A percentile compares a stretch with the other conserved stretches of the same genome.
These are phyloP conservation scores for Cryptococcus sp. DNA, from an alignment of 1,284 basidiomycete genomes.

Conservation along the genomic window DNA sequence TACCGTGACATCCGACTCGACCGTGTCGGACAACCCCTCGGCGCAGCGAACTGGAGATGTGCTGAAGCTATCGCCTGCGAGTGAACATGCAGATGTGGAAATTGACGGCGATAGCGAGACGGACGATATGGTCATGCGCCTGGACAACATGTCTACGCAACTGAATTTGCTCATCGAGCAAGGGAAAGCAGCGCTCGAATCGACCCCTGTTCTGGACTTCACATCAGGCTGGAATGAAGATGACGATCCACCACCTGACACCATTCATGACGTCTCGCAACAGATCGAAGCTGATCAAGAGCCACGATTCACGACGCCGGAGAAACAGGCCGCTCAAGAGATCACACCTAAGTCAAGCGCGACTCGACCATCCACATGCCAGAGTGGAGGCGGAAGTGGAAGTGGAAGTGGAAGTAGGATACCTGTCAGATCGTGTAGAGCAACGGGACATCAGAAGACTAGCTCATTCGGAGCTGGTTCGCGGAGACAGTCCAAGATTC, in stretches of 20 bases:
- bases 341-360: too few relatives aligned
- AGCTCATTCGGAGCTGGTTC: too few relatives aligned
- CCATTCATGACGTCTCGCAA: too few relatives aligned
- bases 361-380: background rate
- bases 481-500: background rate
- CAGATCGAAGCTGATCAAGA: too few relatives aligned
- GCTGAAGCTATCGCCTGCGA: background rate
- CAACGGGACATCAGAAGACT: too few relatives aligned
- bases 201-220: background rate
- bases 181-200: conserved; percentile 17
- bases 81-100: background rate
- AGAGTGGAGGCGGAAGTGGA: conserved; percentile 1
- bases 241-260: too few relatives aligned
- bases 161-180: conserved; percentile 12
- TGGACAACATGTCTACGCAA: conserved; percentile 16
- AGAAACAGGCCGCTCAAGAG: too few relatives aligned
- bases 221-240: background rate
- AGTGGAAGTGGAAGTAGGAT: conserved; percentile 4
- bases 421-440: background rate
- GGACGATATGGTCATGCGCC: conserved; percentile 10
- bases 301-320: too few relatives aligned
- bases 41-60: too few relatives aligned
- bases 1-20: too few relatives aligned
- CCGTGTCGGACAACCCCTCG: too few relatives aligned
- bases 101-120: conserved; percentile 6